Conservation (phyloP, 495 filamentous ascomycete species). For the Peziza echinospora region DNA sequence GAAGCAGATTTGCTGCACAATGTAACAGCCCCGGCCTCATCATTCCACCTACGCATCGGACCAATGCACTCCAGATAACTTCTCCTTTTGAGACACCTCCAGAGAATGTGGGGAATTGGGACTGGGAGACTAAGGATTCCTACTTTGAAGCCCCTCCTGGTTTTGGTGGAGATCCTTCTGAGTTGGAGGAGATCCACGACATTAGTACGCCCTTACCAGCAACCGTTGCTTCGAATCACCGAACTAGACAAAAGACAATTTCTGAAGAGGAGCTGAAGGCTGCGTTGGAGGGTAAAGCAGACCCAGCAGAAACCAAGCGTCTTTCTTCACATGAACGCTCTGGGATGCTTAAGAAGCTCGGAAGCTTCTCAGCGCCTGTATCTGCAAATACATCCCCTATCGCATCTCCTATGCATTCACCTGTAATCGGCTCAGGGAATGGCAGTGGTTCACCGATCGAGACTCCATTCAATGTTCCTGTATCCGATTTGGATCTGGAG, state of each 20-base stretch:
- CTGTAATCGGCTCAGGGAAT: neutral
- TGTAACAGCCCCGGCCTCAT: too few relatives aligned
- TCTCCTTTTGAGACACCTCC: neutral
- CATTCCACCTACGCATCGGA: too few relatives aligned
- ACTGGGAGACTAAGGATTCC: neutral
- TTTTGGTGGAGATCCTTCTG: neutral
- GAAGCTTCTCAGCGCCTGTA: constrained; percentile 16
- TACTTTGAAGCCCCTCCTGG: neutral
- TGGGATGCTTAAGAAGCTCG: constrained; percentile 8
- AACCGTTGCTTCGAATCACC: neutral
- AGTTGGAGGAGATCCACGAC: neutral
- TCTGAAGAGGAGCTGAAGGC: neutral
- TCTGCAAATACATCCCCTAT: constrained; percentile 11
- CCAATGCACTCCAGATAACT: too few relatives aligned
- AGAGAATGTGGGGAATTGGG: neutral
- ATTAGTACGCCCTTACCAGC: neutral
- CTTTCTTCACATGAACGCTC: constrained; percentile 9
- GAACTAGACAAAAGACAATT: neutral
- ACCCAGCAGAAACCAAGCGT: neutral
- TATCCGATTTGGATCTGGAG: constrained; percentile 7
- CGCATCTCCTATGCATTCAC: neutral
- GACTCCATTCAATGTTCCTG: too few relatives aligned
- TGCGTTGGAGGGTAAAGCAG: neutral
- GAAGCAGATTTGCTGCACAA: too few relatives aligned
- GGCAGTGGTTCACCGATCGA: neutral